Base-by-base conservation (phyloP, 352 stramenopile genomes). In the Phytophthora brassicae region DNA sequence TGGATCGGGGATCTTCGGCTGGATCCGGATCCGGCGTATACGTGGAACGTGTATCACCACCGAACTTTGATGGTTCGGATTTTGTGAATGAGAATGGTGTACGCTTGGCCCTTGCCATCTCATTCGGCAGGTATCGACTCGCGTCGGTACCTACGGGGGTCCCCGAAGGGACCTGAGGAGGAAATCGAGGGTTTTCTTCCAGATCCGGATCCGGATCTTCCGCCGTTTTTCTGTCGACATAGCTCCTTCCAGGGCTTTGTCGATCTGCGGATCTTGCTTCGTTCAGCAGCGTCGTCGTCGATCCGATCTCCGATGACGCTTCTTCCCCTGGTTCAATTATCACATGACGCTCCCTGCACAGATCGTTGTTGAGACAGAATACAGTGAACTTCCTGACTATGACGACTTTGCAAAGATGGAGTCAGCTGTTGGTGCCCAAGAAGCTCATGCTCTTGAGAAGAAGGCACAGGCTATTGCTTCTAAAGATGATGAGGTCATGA, bases 131-230 rank as follows among this genome's bases (percentile, higher is more conserved):
- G 12, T 53, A 28, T 31, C 31, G 47, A 24, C 28, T 26, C 47
- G 29, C 9, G 31, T 24, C 46, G 16, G 17, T n/a, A 53, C 26
- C 46, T 19, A 28, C 46, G 16, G 46, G 46, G 46, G 26, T 29
- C 45, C 45, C 28, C 45, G 50, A n/a, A n/a, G n/a, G n/a, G n/a
- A n/a, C n/a, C n/a, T n/a, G n/a, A n/a, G n/a, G n/a, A n/a, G n/a
- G n/a, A n/a, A n/a, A n/a, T n/a, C n/a, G n/a, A 57, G 50, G 50
- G 26, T 57, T 48, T 8, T 57, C 36, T 48, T 57, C 50, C 7
- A 49, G 50, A 48, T 58, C n/a, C n/a, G n/a, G n/a, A n/a, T n/a
- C n/a, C 50, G 9, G 24, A 48, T 42, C 36, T 13, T 2, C 50
- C 50, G 41, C 50, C 8, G n/a, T 31, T 6, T 28, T 4, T 58